A percentile compares a stretch with the other conserved stretches of the same genome.
These are phyloP conservation scores for Penicillium sp. DNA, from an alignment of 2,329 filamentous ascomycete species.

Conservation along the genomic window DNA sequence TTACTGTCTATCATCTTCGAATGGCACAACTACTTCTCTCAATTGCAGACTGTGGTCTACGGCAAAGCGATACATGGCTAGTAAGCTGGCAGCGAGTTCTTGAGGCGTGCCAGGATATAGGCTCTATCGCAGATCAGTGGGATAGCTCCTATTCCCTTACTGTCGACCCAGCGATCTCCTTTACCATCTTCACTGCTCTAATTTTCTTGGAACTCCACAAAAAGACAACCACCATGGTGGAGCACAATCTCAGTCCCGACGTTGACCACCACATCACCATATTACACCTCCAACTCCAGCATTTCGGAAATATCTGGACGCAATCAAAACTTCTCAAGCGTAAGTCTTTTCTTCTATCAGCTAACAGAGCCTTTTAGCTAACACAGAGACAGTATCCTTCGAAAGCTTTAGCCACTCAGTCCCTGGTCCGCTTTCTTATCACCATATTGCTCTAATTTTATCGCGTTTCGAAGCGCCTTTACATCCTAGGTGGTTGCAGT, in stretches of 20 bases:
- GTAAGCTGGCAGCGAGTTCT: constrained; percentile 27
- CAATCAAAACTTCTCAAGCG: constrained; percentile 1
- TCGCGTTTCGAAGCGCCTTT: constrained; percentile 18
- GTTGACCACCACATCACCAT: constrained; percentile 17
- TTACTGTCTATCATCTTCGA: constrained; percentile 1
- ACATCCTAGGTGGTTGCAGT: constrained; percentile 17
- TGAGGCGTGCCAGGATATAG: constrained; percentile 30
- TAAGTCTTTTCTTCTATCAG: too few species aligned
- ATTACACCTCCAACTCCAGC: constrained; percentile 21
- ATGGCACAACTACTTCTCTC: not conserved
- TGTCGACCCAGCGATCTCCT: constrained; percentile 34
- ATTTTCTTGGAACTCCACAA: constrained; percentile 27
- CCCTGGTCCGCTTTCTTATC: constrained; percentile 10
- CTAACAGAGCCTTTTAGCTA: too few species aligned
- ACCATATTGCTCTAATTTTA: constrained; percentile 12
- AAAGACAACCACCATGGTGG: constrained; percentile 3
- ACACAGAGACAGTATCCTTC: constrained; percentile 7
- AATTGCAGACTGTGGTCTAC: constrained; percentile 18
- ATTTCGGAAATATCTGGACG: constrained; percentile 23
- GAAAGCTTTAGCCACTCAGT: constrained; percentile 15
- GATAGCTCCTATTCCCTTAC: constrained; percentile 25
- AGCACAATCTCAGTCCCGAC: constrained; percentile 4
- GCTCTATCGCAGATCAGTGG: constrained; percentile 29
- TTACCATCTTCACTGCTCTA: constrained; percentile 29
- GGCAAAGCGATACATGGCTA: constrained; percentile 24